Evolutionary conservation across 2,329 filamentous ascomycete species (phyloP), one percentile per base, ranked within the genome.

Genomic region (Diaporthe sp.): DNA sequence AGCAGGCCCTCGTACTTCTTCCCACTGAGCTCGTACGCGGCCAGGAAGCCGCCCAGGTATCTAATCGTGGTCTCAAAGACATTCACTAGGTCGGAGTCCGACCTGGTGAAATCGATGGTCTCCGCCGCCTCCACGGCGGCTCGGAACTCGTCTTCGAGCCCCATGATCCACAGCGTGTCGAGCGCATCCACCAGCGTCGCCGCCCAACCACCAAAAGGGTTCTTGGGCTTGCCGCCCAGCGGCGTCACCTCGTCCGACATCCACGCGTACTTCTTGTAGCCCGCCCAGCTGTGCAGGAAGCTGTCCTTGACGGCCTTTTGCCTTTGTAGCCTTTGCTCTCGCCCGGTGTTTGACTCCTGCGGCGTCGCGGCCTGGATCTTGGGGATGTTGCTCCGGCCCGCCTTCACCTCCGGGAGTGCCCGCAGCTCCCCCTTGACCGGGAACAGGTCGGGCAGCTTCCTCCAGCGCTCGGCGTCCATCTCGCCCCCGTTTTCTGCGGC

Each of bases 111-210:
- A 81, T 93, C 91, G 71, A 94, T 90, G 77, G 80, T 79, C 20
- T 88, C 85, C 8, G 91, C 88, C 1, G 90, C 90, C 71, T 87
- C 84, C 4, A 92, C 90, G 2, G 92, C 92, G 78, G 90, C 87
- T 44, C 90, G 87, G 80, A 94, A 95, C 75, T 94, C 92, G 0
- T 89, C 85, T 77, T 88, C 88, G 80, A 94, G 79, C 5, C 89
- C 92, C 89, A 94, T 92, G 78, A 94, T 92, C 92, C 92, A 94
- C 20, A 95, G 85, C n/a, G 91, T 91, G 81, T 94, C 93, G 71
- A 94, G 85, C 3, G 90, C 85, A 81, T 93, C 92, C n/a, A 93
- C 91, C 74, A 93, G 84, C 8, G 92, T 93, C 6, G 92, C 92
- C 9, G 90, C 91, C 92, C 92, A 93, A 34, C 92, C 92, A 20